Evolutionary conservation across 176 grass and related monocot genomes (phyloP).

Genomic region (Aegilops longissima): DNA sequence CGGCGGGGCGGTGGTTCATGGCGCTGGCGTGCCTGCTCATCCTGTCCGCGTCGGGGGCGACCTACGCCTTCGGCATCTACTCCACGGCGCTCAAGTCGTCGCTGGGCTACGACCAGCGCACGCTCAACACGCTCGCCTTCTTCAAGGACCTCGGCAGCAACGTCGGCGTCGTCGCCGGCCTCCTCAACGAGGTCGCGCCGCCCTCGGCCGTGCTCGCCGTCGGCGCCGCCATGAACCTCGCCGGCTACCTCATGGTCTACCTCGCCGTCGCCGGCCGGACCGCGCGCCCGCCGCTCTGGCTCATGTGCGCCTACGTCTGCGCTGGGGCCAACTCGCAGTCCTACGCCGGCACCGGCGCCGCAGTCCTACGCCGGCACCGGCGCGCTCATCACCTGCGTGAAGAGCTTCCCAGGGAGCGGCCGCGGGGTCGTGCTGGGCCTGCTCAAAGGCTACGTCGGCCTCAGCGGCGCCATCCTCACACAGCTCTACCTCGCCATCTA

Average conservation of each 20-base stretch:
- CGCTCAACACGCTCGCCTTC: constrained; percentile 58
- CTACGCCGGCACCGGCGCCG: too few species aligned
- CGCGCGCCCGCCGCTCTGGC: constrained; percentile 34
- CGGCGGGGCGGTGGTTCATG: constrained; percentile 42
- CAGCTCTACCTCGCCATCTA: constrained; percentile 63
- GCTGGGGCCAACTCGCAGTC: constrained; percentile 61
- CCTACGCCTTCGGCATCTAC: constrained; percentile 48
- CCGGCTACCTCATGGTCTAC: constrained; percentile 71
- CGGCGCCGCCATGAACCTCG: constrained; percentile 58
- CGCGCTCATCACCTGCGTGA: constrained; percentile 50
- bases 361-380: constrained; percentile 68
- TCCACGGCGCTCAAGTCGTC: constrained; percentile 46
- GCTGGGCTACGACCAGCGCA: constrained; percentile 57
- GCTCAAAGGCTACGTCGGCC: constrained; percentile 51
- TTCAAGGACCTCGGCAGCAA: constrained; percentile 70
- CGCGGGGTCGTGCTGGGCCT: constrained; percentile 38
- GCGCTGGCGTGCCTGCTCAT: constrained; percentile 28
- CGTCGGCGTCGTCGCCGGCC: constrained; percentile 52
- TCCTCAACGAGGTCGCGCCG: constrained; percentile 56
- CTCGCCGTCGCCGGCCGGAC: constrained; percentile 46
- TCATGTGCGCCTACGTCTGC: constrained; percentile 65
- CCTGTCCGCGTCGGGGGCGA: constrained; percentile 38
- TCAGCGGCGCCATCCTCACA: constrained; percentile 54
- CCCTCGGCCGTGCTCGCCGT: constrained; percentile 49
- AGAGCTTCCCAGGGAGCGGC: constrained; percentile 61